Conservation (phyloP, 106 monocot genomes). For the Vanilla planifolia region DNA sequence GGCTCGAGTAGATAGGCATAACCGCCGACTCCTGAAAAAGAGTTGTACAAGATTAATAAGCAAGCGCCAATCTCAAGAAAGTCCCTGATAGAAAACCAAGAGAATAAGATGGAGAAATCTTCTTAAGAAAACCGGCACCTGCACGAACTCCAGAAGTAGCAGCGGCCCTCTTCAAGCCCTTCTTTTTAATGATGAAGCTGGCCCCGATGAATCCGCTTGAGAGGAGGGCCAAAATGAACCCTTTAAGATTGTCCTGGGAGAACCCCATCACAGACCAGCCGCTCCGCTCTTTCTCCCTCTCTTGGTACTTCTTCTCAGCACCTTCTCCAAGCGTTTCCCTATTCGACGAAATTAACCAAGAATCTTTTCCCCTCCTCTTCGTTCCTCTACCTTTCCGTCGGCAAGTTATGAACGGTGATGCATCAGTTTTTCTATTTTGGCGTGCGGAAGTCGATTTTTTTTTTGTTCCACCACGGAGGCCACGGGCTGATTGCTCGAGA, state of each 20-base stretch:
- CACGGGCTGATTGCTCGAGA: no score
- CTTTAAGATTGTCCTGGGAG: slow-evolving; percentile 60
- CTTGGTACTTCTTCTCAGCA: neutral
- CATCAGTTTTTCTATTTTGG: no score
- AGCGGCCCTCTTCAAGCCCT: slow-evolving; percentile 44
- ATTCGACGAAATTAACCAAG: neutral
- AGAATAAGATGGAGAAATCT: neutral
- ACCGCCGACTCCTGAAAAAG: slow-evolving; percentile 49
- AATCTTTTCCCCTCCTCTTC: neutral
- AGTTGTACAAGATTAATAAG: neutral
- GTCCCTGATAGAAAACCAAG: neutral
- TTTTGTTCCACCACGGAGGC: no score
- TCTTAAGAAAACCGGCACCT: slow-evolving; percentile 8
- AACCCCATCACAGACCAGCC: slow-evolving; percentile 41
- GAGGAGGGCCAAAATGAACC: slow-evolving; percentile 50
- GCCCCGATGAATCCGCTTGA: slow-evolving; percentile 83
- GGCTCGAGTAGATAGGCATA: slow-evolving; percentile 65
- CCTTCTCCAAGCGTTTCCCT: neutral
- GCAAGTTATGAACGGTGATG: no score
- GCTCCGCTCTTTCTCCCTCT: neutral
- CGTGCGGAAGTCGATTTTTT: no score
- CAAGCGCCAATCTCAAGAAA: neutral
- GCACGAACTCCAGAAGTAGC: slow-evolving; percentile 53
- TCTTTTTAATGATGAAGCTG: slow-evolving; percentile 84
- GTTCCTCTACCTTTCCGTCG: neutral